Evolutionary conservation across 169 alveolate species (phyloP), one percentile per base, ranked within the genome.

Genomic region (Babesia bigemina): DNA sequence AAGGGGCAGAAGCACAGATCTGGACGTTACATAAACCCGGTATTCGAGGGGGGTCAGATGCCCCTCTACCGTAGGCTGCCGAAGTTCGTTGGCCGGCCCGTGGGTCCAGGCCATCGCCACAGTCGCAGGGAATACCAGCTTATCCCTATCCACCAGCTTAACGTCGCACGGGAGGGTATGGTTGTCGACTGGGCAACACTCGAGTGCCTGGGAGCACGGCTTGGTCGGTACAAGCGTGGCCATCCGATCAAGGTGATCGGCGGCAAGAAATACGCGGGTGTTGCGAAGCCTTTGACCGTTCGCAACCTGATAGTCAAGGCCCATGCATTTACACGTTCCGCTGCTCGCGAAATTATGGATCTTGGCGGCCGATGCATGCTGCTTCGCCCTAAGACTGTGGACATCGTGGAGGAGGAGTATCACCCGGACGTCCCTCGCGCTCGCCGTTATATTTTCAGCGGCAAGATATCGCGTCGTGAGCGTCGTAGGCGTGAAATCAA

Each of bases 1-100:
- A 89, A 89, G 59, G 94, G 94, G 28, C 94, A 89, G 76, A 89
- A 85, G 59, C 90, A 88, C 75, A 49, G 94, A 79, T 83, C 91
- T 29, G 94, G 94, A 12, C 71, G 86, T n/a, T 89, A 88, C 33
- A 44, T 73, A 4, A 82, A 82, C 55, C 85, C 84, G 14, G 92
- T 86, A 17, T 89, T 89, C 70, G 92, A 85, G 59, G 94, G 94
- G 21, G 94, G 94, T 39, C 94, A 89, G 63, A 85, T 88, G 50
- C 94, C 94, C 29, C 60, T 89, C 52, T 89, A 89, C 78, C 76
- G 94, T 29, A 74, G 88, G 61, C 70, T 89, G 62, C 94, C 94
- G 26, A 89, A 89, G 71, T 89, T 85, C 56, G 94, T 86, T 44
- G 86, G 92, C 26, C 56, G 91, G 24, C 94, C 94, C 10, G 75